These are phyloP conservation scores for Amoebophrya sp. DNA, from an alignment of 169 alveolate genomes.

Conservation along the genomic window DNA sequence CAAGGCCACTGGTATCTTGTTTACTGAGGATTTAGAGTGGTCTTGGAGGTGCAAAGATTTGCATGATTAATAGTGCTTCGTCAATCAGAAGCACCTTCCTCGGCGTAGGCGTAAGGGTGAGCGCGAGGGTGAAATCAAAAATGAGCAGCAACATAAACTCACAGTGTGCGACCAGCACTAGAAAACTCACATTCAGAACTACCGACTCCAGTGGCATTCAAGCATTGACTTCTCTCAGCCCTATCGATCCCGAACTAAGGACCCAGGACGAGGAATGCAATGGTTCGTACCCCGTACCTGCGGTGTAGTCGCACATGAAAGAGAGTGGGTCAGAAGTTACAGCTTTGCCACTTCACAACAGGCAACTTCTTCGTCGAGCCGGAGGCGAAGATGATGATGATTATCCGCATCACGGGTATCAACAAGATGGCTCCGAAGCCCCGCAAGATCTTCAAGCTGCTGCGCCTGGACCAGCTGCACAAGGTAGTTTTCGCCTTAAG, in stretches of 20 bases:
- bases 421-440: slow-evolving; percentile 94
- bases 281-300: too few relatives aligned
- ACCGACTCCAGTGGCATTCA: too few relatives aligned
- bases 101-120: neutral
- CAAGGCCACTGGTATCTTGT: slow-evolving; percentile 22
- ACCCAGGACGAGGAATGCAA: too few relatives aligned
- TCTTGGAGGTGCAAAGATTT: neutral
- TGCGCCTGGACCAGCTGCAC: slow-evolving; percentile 95
- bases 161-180: slow-evolving; percentile 2
- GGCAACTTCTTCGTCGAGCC: slow-evolving; percentile 47
- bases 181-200: neutral
- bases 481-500: slow-evolving; percentile 96
- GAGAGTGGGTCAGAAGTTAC: too few relatives aligned
- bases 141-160: too few relatives aligned
- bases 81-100: too few relatives aligned
- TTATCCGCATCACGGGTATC: slow-evolving; percentile 52
- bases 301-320: too few relatives aligned
- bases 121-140: slow-evolving; percentile 9
- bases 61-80: too few relatives aligned
- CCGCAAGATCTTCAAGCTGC: slow-evolving; percentile 80
- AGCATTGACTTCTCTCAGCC: too few relatives aligned
- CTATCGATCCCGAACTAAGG: too few relatives aligned
- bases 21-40: neutral
- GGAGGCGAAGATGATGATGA: slow-evolving; percentile 43
- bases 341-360: too few relatives aligned